Evolutionary conservation across 1,139 yeast genomes (phyloP), one percentile per base, ranked within the genome.

Genomic region (Nadsonia starkeyi-henricii): DNA sequence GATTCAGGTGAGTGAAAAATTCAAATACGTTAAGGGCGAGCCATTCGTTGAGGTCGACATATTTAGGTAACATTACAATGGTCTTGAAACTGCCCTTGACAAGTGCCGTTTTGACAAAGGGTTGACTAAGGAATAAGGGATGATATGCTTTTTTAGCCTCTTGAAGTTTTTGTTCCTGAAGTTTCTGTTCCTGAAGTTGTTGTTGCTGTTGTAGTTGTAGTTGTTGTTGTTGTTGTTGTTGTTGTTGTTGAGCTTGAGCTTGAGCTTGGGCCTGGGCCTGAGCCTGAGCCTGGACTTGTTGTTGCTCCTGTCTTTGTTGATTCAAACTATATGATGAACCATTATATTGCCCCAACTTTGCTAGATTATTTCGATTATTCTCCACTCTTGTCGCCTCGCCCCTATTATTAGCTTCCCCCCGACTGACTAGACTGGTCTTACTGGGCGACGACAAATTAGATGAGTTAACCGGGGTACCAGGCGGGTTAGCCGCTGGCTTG

Each of bases 61-160:
- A 91, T 62, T 85, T 86, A 21, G 99, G 98, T 30, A 86, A 72
- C 62, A 85, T 95, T 1, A 91, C 97, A 55, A 91, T 91, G 1
- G 98, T 89, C 59, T 85, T 88, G 69, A 88, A 93, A 1, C 95
- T 85, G n/a, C 99, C 99, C 61, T 91, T 91, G 36, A 93, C 98
- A 45, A 91, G 71, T 0, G 97, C 95, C 0, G 96, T 85, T 53
- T 89, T 81, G 4, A 89, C 93, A 65, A 85, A 93, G 15, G 97
- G 97, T 57, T 89, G 96, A 62, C 94, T 82, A 58, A 91, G 64
- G 61, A 88, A 91, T 46, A 83, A 71, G 12, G 89, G 94, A 48
- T 12, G 4, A 33, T 33, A 33, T 3, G 39, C 17, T 33, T 12
- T 12, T 33, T 12, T 33, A 15, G 39, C 15, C 55, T 59, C 51